These are phyloP conservation scores for Gloeopeniophorella convolvens DNA, from an alignment of 768 basidiomycete species.

Conservation along the genomic window DNA sequence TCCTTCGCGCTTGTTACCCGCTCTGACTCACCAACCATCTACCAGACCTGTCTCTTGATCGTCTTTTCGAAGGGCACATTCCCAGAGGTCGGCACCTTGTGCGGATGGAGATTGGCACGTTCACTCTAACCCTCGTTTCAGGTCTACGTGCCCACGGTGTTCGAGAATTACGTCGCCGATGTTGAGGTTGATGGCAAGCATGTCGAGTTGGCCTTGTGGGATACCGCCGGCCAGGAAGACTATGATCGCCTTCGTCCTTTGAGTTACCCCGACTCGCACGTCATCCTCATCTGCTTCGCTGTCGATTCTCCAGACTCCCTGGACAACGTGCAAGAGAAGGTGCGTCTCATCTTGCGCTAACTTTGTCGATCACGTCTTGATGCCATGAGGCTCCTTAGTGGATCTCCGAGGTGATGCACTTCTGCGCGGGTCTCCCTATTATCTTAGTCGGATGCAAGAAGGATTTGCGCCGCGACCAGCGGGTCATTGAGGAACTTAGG, in stretches of 20 bases:
- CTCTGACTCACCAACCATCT: neutral
- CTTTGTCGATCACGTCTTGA: neutral
- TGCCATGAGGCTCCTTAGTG: conserved; percentile 47
- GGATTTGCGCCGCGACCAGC: conserved; percentile 89
- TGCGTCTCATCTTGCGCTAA: conserved; percentile 31
- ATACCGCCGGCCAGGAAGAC: conserved; percentile 99
- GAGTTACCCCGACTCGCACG: conserved; percentile 98
- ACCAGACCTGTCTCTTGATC: conserved; percentile 53
- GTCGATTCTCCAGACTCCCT: conserved; percentile 97
- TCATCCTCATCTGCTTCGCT: conserved; percentile 98
- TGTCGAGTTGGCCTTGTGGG: conserved; percentile 98
- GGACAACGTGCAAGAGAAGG: conserved; percentile 99
- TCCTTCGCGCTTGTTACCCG: neutral
- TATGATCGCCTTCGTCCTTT: conserved; percentile 98
- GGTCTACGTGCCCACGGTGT: conserved; percentile 99
- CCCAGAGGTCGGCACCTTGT: conserved; percentile 63
- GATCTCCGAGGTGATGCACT: conserved; percentile 98
- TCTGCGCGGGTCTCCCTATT: conserved; percentile 90
- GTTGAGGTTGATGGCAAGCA: conserved; percentile 98
- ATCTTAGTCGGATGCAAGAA: conserved; percentile 99
- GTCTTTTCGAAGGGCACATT: conserved; percentile 96
- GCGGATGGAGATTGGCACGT: neutral
- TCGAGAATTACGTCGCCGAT: conserved; percentile 99
- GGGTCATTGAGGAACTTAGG: conserved; percentile 90
- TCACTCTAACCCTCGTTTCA: conserved; percentile 27